Conservation (phyloP, 106 monocot genomes). For the Apostasia shenzhenica region DNA sequence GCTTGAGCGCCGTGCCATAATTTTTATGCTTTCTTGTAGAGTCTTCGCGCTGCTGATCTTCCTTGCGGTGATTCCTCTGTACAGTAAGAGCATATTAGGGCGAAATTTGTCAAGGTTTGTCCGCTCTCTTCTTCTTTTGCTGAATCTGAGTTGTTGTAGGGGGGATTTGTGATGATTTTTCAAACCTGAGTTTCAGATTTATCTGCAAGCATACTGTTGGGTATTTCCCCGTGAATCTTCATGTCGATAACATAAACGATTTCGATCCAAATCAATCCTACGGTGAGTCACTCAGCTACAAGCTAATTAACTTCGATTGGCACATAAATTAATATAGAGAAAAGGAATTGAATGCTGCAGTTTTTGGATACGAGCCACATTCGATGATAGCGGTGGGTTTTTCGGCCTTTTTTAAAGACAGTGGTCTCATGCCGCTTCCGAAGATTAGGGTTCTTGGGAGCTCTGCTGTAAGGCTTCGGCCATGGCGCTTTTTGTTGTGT, state of each 20-base stretch:
- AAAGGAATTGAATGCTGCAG: neutral
- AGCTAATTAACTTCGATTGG: neutral
- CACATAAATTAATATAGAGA: neutral
- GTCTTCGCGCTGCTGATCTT: slow-evolving; percentile 42
- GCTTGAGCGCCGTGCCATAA: neutral
- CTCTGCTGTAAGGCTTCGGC: slow-evolving; percentile 30
- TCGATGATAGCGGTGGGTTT: slow-evolving; percentile 33
- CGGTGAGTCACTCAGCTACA: slow-evolving; percentile 19
- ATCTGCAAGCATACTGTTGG: slow-evolving; percentile 60
- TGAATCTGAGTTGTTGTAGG: neutral
- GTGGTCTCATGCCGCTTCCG: slow-evolving; percentile 41
- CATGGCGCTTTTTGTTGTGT: neutral
- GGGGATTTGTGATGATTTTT: neutral
- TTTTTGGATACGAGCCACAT: slow-evolving; percentile 9
- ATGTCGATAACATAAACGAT: slow-evolving; percentile 55
- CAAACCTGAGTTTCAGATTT: slow-evolving; percentile 25
- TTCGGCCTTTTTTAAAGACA: slow-evolving; percentile 17
- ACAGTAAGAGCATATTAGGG: slow-evolving; percentile 41
- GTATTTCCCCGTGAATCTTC: slow-evolving; percentile 71
- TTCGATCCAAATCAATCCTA: slow-evolving; percentile 75
- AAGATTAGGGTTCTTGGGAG: slow-evolving; percentile 51
- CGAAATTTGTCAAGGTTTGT: slow-evolving; percentile 37
- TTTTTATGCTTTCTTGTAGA: slow-evolving; percentile 16
- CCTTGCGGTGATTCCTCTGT: slow-evolving; percentile 39
- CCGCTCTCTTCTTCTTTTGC: neutral